Base-by-base conservation (phyloP, 371 early-diverging fungal species). In the Rhizomucor pusillus region DNA sequence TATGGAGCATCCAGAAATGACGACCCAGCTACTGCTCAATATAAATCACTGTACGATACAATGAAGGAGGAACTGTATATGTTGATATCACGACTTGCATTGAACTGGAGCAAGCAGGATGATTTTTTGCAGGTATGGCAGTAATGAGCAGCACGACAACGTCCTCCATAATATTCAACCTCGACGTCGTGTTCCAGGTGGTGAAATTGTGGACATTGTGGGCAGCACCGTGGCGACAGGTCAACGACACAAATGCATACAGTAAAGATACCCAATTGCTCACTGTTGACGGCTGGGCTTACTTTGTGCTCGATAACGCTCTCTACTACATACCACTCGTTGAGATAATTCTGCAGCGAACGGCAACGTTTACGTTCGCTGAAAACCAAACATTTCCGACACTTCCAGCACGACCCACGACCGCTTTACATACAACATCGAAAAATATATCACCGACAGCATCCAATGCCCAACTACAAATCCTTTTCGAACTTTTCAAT, bases 171-270 rank as follows among this genome's bases (percentile, higher is more conserved):
- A 33, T 14, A 49, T 14, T 18, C 9, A 13, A 23, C 10, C 2
- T 18, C n/a, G 2, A 19, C 36, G 34, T 20, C 23, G 10, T 50
- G 22, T 50, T 1, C 4, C 35, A 54, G 52, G 57, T 65, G 12
- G 50, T 70, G 0, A 57, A 62, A 12, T 39, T 74, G 1, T 74
- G 75, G 75, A 22, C 54, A 1, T 14, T 65, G 1, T 74, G 75
- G 75, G 63, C 66, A 23, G 53, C 61, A 5, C 66, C 75, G 1
- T 74, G 75, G 75, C 48, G 20, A 29, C 44, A 60, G 4, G 68
- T 68, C 16, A 13, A 39, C 5, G 22, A 13, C 0, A 50, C 56
- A 9, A 23, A 33, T 22, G 47, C 48, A 4, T 34, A 40, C 1
- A 52, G 55, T 16, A 37, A 39, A 0, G n/a, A 52, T 0, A 37